Conservation (phyloP, 768 basidiomycete species). For the Boletus vermiculosoides region DNA sequence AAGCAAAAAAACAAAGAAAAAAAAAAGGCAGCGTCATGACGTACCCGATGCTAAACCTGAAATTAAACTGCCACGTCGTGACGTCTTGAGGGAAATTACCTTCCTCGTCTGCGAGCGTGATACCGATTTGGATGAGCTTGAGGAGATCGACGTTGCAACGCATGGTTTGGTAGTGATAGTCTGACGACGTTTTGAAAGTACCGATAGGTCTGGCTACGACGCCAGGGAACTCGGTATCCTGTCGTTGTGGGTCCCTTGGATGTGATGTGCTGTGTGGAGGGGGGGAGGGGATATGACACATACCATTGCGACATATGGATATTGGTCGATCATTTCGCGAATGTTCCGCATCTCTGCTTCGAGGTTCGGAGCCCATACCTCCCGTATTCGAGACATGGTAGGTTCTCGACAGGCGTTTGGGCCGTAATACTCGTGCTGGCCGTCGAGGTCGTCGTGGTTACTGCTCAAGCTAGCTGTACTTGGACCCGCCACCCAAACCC, state of each 20-base stretch:
- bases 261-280: not conserved
- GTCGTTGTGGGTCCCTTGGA: slow-evolving; percentile 8
- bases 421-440: not conserved
- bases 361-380: slow-evolving; percentile 94
- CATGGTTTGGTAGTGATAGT: slow-evolving; percentile 99
- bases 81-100: slow-evolving; percentile 88
- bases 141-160: slow-evolving; percentile 98
- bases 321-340: slow-evolving; percentile 82
- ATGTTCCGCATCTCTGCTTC: slow-evolving; percentile 90
- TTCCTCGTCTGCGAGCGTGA: slow-evolving; percentile 92
- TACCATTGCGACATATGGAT: slow-evolving; percentile 95
- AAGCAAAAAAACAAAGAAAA: not conserved
- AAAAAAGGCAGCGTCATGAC: slow-evolving; percentile 27
- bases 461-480: slow-evolving; percentile 5
- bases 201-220: slow-evolving; percentile 98
- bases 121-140: slow-evolving; percentile 95
- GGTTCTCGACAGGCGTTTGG: slow-evolving; percentile 3
- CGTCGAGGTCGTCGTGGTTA: slow-evolving; percentile 23
- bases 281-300: slow-evolving; percentile 28
- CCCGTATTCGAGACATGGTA: slow-evolving; percentile 81
- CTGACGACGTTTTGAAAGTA: slow-evolving; percentile 91
- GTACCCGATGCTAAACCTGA: slow-evolving; percentile 86
- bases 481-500: slow-evolving; percentile 12
- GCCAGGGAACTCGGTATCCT: slow-evolving; percentile 99
- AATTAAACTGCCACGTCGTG: slow-evolving; percentile 99